Percentiles rank a stretch among this genome's conserved stretches.
Conservation (phyloP, 2,329 filamentous ascomycete genomes). For the Ophiostoma tasmaniense region DNA sequence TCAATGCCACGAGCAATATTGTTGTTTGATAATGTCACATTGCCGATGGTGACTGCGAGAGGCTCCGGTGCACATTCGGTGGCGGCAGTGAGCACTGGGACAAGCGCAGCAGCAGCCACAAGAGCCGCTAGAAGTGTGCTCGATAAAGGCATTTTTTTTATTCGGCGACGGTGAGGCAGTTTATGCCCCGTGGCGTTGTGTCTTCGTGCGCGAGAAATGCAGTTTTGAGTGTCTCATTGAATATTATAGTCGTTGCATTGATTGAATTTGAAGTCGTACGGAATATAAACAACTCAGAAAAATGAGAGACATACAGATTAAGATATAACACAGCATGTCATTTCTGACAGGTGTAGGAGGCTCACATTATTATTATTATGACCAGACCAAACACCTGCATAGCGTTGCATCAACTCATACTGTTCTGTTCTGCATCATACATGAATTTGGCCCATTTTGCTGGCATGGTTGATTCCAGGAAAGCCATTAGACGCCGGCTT, state of each 20-base stretch:
- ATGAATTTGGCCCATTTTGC: neutral
- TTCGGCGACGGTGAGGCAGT: neutral
- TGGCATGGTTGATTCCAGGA: too few species aligned
- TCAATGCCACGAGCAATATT: conserved; percentile 6
- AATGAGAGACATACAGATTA: too few species aligned
- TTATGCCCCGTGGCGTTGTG: neutral
- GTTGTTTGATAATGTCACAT: conserved; percentile 12
- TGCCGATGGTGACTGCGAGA: conserved; percentile 9
- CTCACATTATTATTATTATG: too few species aligned
- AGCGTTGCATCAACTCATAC: too few species aligned
- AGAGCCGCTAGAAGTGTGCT: neutral
- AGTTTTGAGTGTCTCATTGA: neutral
- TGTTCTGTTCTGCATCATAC: too few species aligned
- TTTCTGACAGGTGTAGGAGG: too few species aligned
- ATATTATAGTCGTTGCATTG: neutral
- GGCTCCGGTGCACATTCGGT: neutral
- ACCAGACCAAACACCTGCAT: too few species aligned
- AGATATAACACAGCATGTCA: too few species aligned
- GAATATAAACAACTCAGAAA: too few species aligned
- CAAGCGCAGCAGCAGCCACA: neutral
- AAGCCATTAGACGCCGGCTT: neutral
- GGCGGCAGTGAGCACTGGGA: neutral
- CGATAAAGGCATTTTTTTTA: neutral
- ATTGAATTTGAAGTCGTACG: too few species aligned
- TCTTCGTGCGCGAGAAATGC: neutral